These are phyloP conservation scores for Vanderwaltozyma polyspora DNA, from an alignment of 805 yeast genomes.

Conservation along the genomic window DNA sequence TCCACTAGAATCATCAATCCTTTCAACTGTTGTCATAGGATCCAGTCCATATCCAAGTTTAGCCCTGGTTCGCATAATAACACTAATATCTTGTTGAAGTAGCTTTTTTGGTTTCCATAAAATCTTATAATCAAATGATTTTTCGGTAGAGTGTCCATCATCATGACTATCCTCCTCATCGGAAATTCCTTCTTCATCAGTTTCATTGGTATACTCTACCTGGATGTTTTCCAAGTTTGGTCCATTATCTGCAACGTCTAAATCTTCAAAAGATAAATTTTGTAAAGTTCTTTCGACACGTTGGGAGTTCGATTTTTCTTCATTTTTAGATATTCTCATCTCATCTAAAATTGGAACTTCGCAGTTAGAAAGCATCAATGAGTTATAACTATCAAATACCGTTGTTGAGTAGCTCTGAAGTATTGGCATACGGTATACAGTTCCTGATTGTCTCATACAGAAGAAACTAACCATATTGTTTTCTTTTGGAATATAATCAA, in stretches of 20 bases:
- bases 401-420: constrained; percentile 53
- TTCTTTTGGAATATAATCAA: constrained; percentile 62
- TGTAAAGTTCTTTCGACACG: constrained; percentile 14
- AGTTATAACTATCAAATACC: constrained; percentile 59
- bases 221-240: constrained; percentile 3
- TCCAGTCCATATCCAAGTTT: constrained; percentile 60
- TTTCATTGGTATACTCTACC: constrained; percentile 9
- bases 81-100: constrained; percentile 61
- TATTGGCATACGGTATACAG: constrained; percentile 69
- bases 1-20: constrained; percentile 42
- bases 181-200: constrained; percentile 12
- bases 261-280: constrained; percentile 24
- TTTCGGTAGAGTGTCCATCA: constrained; percentile 12
- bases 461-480: constrained; percentile 54
- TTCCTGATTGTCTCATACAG: constrained; percentile 87
- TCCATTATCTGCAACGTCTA: constrained; percentile 21
- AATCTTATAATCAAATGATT: constrained; percentile 15
- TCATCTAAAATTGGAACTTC: constrained; percentile 23
- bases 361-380: constrained; percentile 42
- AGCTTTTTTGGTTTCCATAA: constrained; percentile 33
- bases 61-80: constrained; percentile 63
- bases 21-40: constrained; percentile 48
- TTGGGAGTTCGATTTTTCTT: constrained; percentile 11
- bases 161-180: constrained; percentile 16
- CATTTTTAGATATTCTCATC: constrained; percentile 13